Percentiles rank a stretch among this genome's conserved stretches.
Conservation (phyloP, 202 grass and related monocot species). For the Carex sylvatica region DNA sequence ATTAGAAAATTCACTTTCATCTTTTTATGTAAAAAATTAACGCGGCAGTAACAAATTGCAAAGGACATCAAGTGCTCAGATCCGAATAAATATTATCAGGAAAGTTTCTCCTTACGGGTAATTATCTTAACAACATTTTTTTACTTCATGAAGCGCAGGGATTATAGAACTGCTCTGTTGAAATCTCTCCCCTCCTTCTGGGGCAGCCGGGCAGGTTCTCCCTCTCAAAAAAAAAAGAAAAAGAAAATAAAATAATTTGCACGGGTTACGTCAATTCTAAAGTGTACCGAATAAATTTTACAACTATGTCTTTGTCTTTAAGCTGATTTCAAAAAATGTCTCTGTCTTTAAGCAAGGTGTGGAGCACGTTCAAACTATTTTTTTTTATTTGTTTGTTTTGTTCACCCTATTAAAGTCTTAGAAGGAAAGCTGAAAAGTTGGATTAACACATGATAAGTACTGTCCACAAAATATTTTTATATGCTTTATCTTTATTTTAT, state of each 20-base stretch:
- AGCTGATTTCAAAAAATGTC: background rate
- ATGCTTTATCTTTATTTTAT: too few relatives aligned
- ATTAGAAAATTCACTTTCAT: too few relatives aligned
- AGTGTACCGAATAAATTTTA: background rate
- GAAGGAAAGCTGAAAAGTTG: background rate
- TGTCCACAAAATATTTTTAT: too few relatives aligned
- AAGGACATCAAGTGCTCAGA: background rate
- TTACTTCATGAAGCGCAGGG: too few relatives aligned
- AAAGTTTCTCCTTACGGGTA: background rate
- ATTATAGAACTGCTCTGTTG: too few relatives aligned
- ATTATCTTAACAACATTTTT: too few relatives aligned
- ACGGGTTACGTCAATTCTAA: background rate
- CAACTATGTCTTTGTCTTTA: background rate
- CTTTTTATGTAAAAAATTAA: too few relatives aligned
- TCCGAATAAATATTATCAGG: background rate
- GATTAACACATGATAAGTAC: background rate
- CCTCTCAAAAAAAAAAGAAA: too few relatives aligned
- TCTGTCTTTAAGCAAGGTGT: background rate
- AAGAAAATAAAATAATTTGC: too few relatives aligned
- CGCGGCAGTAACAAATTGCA: background rate
- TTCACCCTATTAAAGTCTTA: background rate
- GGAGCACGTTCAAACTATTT: background rate
- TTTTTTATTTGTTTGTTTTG: background rate
- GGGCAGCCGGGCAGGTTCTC: too few relatives aligned
- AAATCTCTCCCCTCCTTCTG: too few relatives aligned